These are phyloP conservation scores for maize (Zea mays) DNA, from an alignment of 176 grass and related monocot species.

Conservation along the genomic window DNA sequence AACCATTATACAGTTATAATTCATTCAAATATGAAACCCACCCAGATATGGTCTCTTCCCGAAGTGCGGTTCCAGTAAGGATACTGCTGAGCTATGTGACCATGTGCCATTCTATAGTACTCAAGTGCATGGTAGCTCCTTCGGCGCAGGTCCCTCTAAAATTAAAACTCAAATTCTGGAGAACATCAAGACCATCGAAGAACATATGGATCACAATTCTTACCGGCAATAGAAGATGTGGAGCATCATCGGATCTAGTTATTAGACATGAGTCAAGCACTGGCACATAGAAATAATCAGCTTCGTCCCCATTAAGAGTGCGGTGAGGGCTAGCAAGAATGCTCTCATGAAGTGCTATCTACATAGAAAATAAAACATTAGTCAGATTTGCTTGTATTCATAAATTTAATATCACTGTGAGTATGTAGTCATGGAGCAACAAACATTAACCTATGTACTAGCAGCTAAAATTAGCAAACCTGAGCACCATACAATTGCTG, in stretches of 20 bases:
- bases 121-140: constrained; percentile 80
- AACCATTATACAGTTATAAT: constrained; percentile 35
- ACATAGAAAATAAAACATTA: constrained; percentile 41
- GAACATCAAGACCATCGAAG: constrained; percentile 19
- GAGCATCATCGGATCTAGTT: constrained; percentile 83
- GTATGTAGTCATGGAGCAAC: background rate
- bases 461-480: constrained; percentile 52
- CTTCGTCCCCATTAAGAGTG: constrained; percentile 90
- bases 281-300: constrained; percentile 98
- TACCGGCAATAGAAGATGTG: constrained; percentile 69
- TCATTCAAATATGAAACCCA: constrained; percentile 47
- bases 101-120: constrained; percentile 83
- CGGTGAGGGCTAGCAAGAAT: constrained; percentile 88
- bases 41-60: constrained; percentile 97
- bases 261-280: constrained; percentile 94
- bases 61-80: constrained; percentile 90
- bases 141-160: constrained; percentile 46
- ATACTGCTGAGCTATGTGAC: constrained; percentile 81
- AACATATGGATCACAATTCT: constrained; percentile 29
- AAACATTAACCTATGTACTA: constrained; percentile 22
- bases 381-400: constrained; percentile 23
- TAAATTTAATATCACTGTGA: constrained; percentile 15
- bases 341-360: constrained; percentile 97
- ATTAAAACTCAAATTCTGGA: constrained; percentile 35
- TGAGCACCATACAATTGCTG: constrained; percentile 85